Evolutionary conservation across 2,329 filamentous ascomycete species (phyloP), one percentile per base, ranked within the genome.

Genomic region (Epichloe bromicola): DNA sequence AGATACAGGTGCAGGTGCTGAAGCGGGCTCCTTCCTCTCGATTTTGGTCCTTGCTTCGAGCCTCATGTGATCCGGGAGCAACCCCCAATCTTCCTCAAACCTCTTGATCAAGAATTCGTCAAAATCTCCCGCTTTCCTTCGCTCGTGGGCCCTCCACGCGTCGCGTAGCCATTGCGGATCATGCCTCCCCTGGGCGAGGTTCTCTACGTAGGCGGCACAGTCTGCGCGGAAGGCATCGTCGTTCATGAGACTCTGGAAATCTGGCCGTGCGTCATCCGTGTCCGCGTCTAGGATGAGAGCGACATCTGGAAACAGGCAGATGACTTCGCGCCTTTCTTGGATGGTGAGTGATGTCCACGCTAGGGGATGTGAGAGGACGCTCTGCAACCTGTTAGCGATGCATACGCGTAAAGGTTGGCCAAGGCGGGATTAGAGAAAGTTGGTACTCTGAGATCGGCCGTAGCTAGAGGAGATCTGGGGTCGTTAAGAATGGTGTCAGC

Each of bases 91-190:
- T 3, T 67, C 60, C 57, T 71, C 65, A 51, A 80, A 75, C 49
- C 69, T 69, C 2, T 62, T 57, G 10, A 66, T 61, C 33, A 76
- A 62, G 48, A 69, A 72, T 3, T 70, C 69, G 52, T 79, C 70
- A 53, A 77, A 80, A 2, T 73, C 65, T 4, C 78, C 78, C 1
- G 64, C 59, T 48, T 64, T 66, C 51, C 76, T 72, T 58, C 69
- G 66, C 50, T 69, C 65, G 54, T 79, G 74, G 0, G 78, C 77
- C 4, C 60, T 60, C 67, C 73, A 78, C 1, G 78, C 77, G 51
- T 73, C 66, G 15, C 59, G 63, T 7, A 81, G 68, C 77, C 77
- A 80, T 14, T 69, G 67, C 1, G 70, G 67, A 55, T 79, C 75
- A 52, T 79, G 74, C 36, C 68, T 70, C 3, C 77, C 77, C 37